Percentiles rank a stretch among this genome's conserved stretches.
These are phyloP conservation scores for Persicaria maculosa DNA, from an alignment of 148 eudicot genomes.

Conservation along the genomic window DNA sequence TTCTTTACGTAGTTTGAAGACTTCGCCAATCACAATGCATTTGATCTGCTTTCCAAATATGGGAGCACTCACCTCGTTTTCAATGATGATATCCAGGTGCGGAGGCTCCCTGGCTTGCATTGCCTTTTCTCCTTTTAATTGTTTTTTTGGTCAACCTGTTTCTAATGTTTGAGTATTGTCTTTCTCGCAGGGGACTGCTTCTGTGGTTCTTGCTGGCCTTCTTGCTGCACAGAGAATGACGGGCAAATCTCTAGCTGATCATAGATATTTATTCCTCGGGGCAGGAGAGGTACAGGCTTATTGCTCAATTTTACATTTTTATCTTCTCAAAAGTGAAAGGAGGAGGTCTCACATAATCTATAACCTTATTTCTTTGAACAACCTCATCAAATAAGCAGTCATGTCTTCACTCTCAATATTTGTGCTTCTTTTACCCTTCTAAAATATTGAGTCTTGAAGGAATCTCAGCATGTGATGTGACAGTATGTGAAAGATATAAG, in stretches of 20 bases:
- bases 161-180: slow-evolving; percentile 8
- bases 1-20: slow-evolving; percentile 71
- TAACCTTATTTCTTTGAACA: neutral
- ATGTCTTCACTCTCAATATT: too few species aligned
- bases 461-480: too few species aligned
- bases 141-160: neutral
- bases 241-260: slow-evolving; percentile 75
- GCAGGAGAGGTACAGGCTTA: slow-evolving; percentile 76
- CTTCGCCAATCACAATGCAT: slow-evolving; percentile 94
- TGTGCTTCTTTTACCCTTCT: too few species aligned
- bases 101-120: slow-evolving; percentile 39
- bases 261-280: slow-evolving; percentile 80
- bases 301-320: neutral
- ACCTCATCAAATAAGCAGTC: neutral
- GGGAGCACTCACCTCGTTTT: slow-evolving; percentile 88
- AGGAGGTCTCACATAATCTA: neutral
- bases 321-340: neutral
- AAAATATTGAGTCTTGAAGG: too few species aligned
- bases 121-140: neutral
- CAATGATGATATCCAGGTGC: slow-evolving; percentile 96
- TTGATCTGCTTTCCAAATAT: slow-evolving; percentile 75
- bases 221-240: slow-evolving; percentile 56
- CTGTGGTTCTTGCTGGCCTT: slow-evolving; percentile 9
- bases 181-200: slow-evolving; percentile 76
- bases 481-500: too few species aligned